Conservation (phyloP, 1,139 yeast genomes). For the Trichomonascaceae sp. region DNA sequence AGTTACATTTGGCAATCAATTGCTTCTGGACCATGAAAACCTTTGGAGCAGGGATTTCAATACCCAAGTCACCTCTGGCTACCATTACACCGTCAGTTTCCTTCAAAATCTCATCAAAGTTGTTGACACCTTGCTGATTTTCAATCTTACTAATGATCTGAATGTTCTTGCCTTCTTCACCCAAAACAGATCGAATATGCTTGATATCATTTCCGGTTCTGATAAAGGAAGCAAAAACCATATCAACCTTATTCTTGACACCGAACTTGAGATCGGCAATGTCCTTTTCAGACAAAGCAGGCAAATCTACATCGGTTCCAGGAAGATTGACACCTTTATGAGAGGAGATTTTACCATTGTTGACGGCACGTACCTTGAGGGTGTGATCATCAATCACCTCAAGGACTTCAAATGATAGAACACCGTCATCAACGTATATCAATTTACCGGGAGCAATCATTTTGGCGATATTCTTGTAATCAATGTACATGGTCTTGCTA, state of each 20-base stretch:
- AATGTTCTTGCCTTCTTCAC: constrained; percentile 94
- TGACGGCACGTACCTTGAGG: constrained; percentile 80
- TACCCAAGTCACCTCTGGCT: constrained; percentile 99
- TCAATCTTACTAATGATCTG: constrained; percentile 97
- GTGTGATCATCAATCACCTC: constrained; percentile 74
- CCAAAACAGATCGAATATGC: constrained; percentile 88
- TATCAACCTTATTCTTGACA: constrained; percentile 94
- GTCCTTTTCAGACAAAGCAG: constrained; percentile 97
- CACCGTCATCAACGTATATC: constrained; percentile 97
- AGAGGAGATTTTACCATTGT: constrained; percentile 91
- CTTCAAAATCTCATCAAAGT: constrained; percentile 89
- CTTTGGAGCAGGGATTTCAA: constrained; percentile 98
- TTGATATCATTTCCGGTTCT: constrained; percentile 87
- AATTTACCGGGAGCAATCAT: constrained; percentile 82
- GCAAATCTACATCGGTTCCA: constrained; percentile 97
- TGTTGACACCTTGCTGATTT: constrained; percentile 99
- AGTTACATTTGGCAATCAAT: constrained; percentile 97
- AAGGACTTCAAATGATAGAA: constrained; percentile 85
- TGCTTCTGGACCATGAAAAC: constrained; percentile 98
- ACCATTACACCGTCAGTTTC: constrained; percentile 99
- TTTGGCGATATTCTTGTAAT: constrained; percentile 93
- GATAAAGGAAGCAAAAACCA: constrained; percentile 97
- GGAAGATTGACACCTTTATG: constrained; percentile 99
- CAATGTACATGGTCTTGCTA: constrained; percentile 78
- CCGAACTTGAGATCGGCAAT: constrained; percentile 86